Conservation (phyloP, 495 filamentous ascomycete species). For the Aspergillus funiculosus region DNA sequence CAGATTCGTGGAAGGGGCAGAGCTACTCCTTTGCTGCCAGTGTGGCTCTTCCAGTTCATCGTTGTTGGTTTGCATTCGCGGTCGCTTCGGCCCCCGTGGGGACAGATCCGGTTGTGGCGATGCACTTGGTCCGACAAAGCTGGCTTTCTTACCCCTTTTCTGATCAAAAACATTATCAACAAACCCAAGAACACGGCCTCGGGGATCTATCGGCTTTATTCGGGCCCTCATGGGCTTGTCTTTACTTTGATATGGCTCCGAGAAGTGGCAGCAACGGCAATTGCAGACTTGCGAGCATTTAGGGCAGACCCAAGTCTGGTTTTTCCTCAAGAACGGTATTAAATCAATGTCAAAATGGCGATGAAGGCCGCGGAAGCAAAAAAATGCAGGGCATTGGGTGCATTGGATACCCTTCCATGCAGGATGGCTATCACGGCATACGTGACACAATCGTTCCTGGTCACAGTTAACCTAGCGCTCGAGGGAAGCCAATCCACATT, state of each 20-base stretch:
- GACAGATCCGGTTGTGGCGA: neutral
- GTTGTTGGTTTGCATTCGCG: neutral
- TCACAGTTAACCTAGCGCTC: neutral
- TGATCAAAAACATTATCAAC: conserved; percentile 24
- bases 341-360: conserved; percentile 22
- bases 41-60: neutral
- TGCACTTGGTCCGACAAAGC: neutral
- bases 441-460: conserved; percentile 21
- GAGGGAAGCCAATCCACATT: neutral
- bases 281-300: conserved; percentile 21
- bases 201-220: conserved; percentile 18
- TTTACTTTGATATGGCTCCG: conserved; percentile 18
- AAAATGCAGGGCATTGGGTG: conserved; percentile 17
- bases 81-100: conserved; percentile 11
- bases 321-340: conserved; percentile 9
- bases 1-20: neutral
- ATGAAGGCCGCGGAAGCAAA: conserved; percentile 21
- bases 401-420: conserved; percentile 18
- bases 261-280: conserved; percentile 20
- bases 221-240: conserved; percentile 17
- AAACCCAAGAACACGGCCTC: conserved; percentile 19
- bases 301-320: conserved; percentile 13
- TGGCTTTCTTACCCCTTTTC: conserved; percentile 18
- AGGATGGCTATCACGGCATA: conserved; percentile 20
- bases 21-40: neutral